Evolutionary conservation across 2,329 filamentous ascomycete genomes (phyloP).

Genomic region (Ceratocystis cubensis): DNA sequence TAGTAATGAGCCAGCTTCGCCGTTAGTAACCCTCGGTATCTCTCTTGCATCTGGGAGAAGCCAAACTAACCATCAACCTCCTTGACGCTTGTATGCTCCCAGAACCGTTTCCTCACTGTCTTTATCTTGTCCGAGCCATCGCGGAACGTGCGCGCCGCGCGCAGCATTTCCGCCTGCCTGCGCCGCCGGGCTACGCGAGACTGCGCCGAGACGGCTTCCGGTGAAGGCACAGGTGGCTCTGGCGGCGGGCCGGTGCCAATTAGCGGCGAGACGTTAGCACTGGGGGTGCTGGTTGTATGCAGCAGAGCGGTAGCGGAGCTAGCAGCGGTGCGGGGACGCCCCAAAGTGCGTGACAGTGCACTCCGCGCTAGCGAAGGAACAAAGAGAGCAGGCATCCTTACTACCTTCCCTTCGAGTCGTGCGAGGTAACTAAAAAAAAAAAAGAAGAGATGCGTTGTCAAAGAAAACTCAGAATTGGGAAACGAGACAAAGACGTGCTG

Average conservation of each 20-base stretch:
- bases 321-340: background rate
- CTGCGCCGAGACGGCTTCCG: slow-evolving; percentile 26
- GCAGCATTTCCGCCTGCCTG: slow-evolving; percentile 44
- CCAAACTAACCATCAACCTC: slow-evolving; percentile 46
- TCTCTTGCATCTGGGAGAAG: no score
- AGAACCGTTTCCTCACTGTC: slow-evolving; percentile 61
- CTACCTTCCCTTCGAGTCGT: background rate
- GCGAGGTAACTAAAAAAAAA: background rate
- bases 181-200: slow-evolving; percentile 39
- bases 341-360: background rate
- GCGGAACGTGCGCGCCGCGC: slow-evolving; percentile 39
- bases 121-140: slow-evolving; percentile 27
- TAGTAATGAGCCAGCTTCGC: background rate
- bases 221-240: slow-evolving; percentile 37
- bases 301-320: slow-evolving; percentile 4
- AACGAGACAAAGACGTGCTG: background rate
- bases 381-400: background rate
- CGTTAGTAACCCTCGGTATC: no score
- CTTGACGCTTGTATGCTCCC: slow-evolving; percentile 67
- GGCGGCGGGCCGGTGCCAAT: slow-evolving; percentile 49
- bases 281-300: slow-evolving; percentile 27
- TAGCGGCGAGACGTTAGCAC: slow-evolving; percentile 40
- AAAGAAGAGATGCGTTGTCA: no score
- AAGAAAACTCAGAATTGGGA: background rate
- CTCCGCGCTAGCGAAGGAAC: background rate